Evolutionary conservation across 2,329 filamentous ascomycete genomes (phyloP).

Genomic region (Aspergillus brunneoviolaceus): DNA sequence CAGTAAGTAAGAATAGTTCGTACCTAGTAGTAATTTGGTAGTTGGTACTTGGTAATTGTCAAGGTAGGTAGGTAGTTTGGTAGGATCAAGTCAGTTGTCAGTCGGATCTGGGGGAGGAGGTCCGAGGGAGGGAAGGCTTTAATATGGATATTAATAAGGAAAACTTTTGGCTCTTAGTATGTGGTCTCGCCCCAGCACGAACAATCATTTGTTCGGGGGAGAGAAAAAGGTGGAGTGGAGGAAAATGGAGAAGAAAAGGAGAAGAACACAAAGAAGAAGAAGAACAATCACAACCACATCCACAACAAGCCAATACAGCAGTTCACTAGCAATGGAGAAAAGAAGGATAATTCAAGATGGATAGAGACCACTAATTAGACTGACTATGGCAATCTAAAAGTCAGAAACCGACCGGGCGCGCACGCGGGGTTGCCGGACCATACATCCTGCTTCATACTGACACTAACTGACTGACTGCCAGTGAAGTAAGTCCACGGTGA

Average conservation of each 20-base stretch:
- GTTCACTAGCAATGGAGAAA: neutral
- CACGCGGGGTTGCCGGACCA: neutral
- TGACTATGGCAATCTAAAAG: no score
- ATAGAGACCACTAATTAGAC: no score
- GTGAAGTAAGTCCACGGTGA: neutral
- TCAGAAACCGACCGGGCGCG: neutral
- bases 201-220: slow-evolving; percentile 1
- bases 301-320: no score
- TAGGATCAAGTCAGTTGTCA: neutral
- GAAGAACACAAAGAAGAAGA: neutral
- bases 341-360: neutral
- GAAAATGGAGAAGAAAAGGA: neutral
- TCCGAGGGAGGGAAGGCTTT: neutral
- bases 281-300: no score
- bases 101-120: neutral
- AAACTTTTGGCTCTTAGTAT: neutral
- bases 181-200: neutral
- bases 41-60: no score
- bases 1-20: neutral
- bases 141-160: neutral
- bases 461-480: neutral
- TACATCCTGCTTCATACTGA: neutral
- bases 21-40: no score
- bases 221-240: slow-evolving; percentile 1
- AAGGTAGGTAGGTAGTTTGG: neutral